These are phyloP conservation scores for Backusella westeae DNA, from an alignment of 192 early-diverging fungal species.

Conservation along the genomic window DNA sequence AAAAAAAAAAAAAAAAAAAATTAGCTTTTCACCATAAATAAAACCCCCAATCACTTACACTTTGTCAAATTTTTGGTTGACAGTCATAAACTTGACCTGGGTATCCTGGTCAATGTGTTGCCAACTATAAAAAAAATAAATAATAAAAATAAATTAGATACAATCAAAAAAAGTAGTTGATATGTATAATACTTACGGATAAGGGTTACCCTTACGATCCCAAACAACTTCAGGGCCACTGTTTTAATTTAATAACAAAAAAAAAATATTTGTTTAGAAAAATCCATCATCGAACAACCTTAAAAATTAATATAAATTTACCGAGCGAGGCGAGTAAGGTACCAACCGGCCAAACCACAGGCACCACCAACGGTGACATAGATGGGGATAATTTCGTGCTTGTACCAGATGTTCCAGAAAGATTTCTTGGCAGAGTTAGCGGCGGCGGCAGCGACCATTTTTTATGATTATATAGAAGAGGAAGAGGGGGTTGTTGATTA, in stretches of 20 bases:
- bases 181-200: slow-evolving; percentile 31
- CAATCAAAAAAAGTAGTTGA: background rate
- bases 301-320: slow-evolving; percentile 10
- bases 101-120: slow-evolving; percentile 57
- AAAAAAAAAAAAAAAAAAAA: background rate
- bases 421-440: slow-evolving; percentile 52
- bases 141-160: slow-evolving; percentile 4
- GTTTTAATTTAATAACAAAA: slow-evolving; percentile 12
- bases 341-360: slow-evolving; percentile 54
- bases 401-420: slow-evolving; percentile 55
- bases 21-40: background rate
- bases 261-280: background rate
- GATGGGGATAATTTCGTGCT: slow-evolving; percentile 58
- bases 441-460: slow-evolving; percentile 48
- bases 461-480: slow-evolving; percentile 13
- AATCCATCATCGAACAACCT: background rate
- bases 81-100: slow-evolving; percentile 56
- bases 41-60: slow-evolving; percentile 20
- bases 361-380: slow-evolving; percentile 43
- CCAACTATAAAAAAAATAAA: slow-evolving; percentile 42
- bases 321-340: slow-evolving; percentile 55
- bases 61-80: slow-evolving; percentile 58
- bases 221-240: slow-evolving; percentile 59
- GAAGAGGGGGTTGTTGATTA: slow-evolving; percentile 14
- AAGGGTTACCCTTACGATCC: slow-evolving; percentile 44